Evolutionary conservation across 2,329 filamentous ascomycete species (phyloP).

Genomic region (Ophiostoma tasmaniense): DNA sequence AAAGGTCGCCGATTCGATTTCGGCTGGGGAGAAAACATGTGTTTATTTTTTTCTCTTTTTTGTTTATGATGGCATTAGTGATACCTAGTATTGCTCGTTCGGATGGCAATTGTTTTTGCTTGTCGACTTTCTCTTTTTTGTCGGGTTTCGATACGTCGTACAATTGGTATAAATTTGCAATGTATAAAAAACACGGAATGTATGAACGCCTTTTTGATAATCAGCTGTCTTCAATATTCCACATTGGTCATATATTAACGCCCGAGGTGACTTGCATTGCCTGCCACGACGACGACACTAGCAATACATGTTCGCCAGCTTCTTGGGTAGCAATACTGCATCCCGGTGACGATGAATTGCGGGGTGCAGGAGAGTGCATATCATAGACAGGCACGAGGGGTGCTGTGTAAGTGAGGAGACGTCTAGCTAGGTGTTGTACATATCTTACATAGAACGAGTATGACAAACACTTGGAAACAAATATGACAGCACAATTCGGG

Average conservation of each 20-base stretch:
- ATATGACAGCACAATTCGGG: not conserved
- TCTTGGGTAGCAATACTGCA: not conserved
- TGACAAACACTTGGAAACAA: not conserved
- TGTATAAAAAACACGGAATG: no score
- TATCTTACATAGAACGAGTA: not conserved
- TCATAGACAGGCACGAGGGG: not conserved
- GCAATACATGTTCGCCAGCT: not conserved
- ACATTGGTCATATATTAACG: no score
- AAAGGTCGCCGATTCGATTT: constrained; percentile 7
- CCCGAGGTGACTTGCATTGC: not conserved
- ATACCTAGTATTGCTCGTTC: no score
- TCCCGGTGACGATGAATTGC: not conserved
- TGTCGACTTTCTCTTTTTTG: no score
- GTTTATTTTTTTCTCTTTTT: not conserved
- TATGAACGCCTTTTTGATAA: no score
- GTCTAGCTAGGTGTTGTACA: not conserved
- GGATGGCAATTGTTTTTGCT: no score
- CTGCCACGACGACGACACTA: not conserved
- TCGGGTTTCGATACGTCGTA: no score
- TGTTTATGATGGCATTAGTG: no score
- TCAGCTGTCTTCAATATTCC: no score
- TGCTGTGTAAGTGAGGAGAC: not conserved
- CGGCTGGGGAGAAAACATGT: not conserved
- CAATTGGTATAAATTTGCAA: no score
- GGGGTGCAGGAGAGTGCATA: constrained; percentile 1